Evolutionary conservation across 148 eudicot species (phyloP).

Genomic region (Rhododendron ferrugineum): DNA sequence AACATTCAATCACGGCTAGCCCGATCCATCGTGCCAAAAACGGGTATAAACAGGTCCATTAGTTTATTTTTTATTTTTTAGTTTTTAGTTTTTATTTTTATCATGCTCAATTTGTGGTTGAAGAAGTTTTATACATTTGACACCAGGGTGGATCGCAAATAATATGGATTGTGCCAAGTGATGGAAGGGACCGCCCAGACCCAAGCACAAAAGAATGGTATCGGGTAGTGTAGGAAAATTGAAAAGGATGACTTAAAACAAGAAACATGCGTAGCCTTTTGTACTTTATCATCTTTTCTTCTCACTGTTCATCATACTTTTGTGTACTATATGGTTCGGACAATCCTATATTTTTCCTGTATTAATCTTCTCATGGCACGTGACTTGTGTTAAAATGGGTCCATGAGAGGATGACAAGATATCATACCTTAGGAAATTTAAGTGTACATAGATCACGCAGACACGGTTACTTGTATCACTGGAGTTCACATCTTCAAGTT

Average conservation of each 20-base stretch:
- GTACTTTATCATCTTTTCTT: not conserved
- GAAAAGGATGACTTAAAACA: not conserved
- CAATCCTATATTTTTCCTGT: not conserved
- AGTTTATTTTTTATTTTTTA: not conserved
- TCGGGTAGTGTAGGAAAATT: not conserved
- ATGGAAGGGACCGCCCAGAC: slow-evolving; percentile 97
- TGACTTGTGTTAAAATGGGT: not conserved
- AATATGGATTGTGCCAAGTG: slow-evolving; percentile 99
- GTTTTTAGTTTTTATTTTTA: not conserved
- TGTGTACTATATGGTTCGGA: not conserved
- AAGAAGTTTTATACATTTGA: slow-evolving; percentile 10
- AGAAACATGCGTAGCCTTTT: not conserved
- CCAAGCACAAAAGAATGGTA: slow-evolving; percentile 60
- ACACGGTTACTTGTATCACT: not conserved
- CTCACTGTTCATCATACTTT: not conserved
- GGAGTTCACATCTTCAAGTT: not conserved
- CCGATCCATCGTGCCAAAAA: too few relatives aligned
- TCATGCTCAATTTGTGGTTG: not conserved
- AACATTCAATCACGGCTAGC: too few relatives aligned
- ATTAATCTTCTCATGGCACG: not conserved
- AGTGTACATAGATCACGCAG: too few relatives aligned
- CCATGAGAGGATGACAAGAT: slow-evolving; percentile 1
- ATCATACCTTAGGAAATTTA: not conserved
- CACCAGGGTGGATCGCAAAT: slow-evolving; percentile 79
- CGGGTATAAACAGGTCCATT: too few relatives aligned